phyloP scores from a whole-genome alignment of 1,139 yeast species.

The Diutina rugosa region DNA sequence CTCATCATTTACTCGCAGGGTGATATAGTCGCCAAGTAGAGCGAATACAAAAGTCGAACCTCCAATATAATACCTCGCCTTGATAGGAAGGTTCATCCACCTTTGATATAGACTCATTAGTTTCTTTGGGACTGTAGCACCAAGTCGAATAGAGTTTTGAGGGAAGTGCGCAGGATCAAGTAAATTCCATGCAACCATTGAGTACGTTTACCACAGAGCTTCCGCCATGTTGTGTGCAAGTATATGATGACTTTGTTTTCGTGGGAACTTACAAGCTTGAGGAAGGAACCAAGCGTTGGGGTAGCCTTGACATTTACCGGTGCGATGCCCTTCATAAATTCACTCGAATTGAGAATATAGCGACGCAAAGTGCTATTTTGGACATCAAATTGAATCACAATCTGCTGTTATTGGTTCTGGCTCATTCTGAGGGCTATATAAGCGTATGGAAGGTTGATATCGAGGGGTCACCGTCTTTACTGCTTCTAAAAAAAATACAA shows the following conservation, averaged over 20 bases:
- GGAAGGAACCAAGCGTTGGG: slow-evolving; percentile 43
- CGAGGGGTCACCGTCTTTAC: neutral
- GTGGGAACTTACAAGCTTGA: slow-evolving; percentile 75
- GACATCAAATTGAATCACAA: slow-evolving; percentile 56
- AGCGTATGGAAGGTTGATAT: slow-evolving; percentile 41
- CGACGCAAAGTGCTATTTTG: slow-evolving; percentile 53
- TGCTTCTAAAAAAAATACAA: slow-evolving; percentile 11
- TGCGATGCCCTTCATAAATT: slow-evolving; percentile 22
- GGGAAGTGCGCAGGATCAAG: neutral
- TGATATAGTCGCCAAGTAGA: slow-evolving; percentile 34
- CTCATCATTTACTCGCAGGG: slow-evolving; percentile 34
- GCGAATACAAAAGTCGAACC: slow-evolving; percentile 42
- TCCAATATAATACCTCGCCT: slow-evolving; percentile 40
- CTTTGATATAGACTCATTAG: slow-evolving; percentile 24
- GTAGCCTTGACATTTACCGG: slow-evolving; percentile 43
- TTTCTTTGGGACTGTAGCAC: neutral
- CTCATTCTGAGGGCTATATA: slow-evolving; percentile 73
- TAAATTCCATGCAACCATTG: neutral
- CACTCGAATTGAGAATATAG: slow-evolving; percentile 10
- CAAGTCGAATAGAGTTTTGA: neutral
- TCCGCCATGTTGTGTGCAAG: slow-evolving; percentile 80
- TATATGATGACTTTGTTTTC: slow-evolving; percentile 41
- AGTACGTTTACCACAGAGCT: neutral
- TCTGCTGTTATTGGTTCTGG: slow-evolving; percentile 36
- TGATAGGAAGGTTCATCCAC: slow-evolving; percentile 39